Evolutionary conservation across 2,329 filamentous ascomycete genomes (phyloP), one percentile per base, ranked within the genome.

Genomic region (Botrytis tulipae): DNA sequence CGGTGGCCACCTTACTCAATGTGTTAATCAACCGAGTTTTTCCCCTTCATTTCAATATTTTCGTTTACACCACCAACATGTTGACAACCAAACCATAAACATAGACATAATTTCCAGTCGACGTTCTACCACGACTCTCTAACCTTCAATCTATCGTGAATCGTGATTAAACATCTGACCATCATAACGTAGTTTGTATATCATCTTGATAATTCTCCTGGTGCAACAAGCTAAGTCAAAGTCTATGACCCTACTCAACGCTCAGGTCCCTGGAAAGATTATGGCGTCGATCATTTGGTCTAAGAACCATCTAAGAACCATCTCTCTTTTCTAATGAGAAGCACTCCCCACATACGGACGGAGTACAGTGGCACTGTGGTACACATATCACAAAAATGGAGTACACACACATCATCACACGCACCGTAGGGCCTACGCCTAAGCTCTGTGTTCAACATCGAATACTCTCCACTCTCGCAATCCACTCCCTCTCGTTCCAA

Each of bases 231-330:
- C 61, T 44, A 42, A 63, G 25, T 10, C 40, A 16, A 29, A 44
- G 51, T 32, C 16, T 40, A 29, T 29, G 40, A n/a, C 16, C 37
- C n/a, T 42, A 63, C 59, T 18, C 32, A n/a, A 44, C 46, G 65
- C 65, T 54, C 65, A 67, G 65, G 65, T 54, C 65, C 46, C 65
- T 40, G 65, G 20, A 54, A 54, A 67, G 46, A 67, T 67, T 54
- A 25, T 54, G 14, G 37, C 20, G 65, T 54, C 25, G 65, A 67
- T 67, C 65, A 29, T 29, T 67, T 54, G 35, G 65, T 54, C 46
- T 40, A n/a, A 67, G 46, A 67, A 37, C 22, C 32, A 29, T 29
- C 51, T 29, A 57, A 1, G 12, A 51, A 54, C 25, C 48, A 51
- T 51, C 46, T 14, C 46, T 51, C 12, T 51, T 44, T 14, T 29